A percentile compares a stretch with the other conserved stretches of the same genome.
These are phyloP conservation scores for Lippia alba DNA, from an alignment of 305 asterid species.

Conservation along the genomic window DNA sequence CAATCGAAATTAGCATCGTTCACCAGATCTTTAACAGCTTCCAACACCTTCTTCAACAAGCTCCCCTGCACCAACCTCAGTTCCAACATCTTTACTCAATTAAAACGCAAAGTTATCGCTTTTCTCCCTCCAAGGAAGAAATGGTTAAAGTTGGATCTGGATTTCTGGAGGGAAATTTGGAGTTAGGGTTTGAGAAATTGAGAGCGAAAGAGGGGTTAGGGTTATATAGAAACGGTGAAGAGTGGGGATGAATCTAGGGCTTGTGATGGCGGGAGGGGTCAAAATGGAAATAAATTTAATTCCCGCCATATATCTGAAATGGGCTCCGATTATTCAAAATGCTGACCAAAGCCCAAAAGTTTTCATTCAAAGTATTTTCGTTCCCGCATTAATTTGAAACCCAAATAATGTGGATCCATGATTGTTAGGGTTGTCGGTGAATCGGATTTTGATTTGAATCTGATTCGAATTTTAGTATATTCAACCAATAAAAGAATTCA, in stretches of 20 bases:
- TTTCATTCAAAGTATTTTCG: not conserved
- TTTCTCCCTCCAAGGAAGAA: not conserved
- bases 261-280: conserved; percentile 46
- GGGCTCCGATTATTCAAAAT: too few species aligned
- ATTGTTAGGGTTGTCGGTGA: too few species aligned
- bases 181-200: conserved; percentile 34
- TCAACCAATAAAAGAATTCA: too few species aligned
- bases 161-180: conserved; percentile 27
- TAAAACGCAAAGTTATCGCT: not conserved
- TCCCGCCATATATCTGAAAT: conserved; percentile 35
- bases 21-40: conserved; percentile 79
- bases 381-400: too few species aligned
- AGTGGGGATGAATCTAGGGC: conserved; percentile 28
- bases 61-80: conserved; percentile 87
- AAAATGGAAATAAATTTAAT: conserved; percentile 23
- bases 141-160: not conserved
- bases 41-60: conserved; percentile 79
- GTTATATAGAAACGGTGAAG: conserved; percentile 37
- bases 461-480: too few species aligned
- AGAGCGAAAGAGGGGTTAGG: conserved; percentile 30
- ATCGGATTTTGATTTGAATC: too few species aligned
- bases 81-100: conserved; percentile 77
- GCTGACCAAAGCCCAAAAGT: not conserved
- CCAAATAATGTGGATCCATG: too few species aligned
- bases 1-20: conserved; percentile 90